Evolutionary conservation across 306 rosid species (phyloP).

Genomic region (Urtica urens): DNA sequence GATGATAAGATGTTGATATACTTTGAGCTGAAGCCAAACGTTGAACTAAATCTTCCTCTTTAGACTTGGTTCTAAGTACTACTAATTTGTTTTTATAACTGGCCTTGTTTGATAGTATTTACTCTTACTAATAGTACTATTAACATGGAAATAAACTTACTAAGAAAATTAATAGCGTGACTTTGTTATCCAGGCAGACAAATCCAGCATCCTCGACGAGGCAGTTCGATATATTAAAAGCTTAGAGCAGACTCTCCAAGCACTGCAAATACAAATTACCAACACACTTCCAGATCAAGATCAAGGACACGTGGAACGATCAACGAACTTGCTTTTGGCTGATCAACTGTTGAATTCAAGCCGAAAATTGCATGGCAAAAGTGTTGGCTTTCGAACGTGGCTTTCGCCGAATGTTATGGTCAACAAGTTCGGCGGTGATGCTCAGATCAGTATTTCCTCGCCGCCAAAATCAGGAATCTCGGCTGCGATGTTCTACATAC

Average conservation of each 20-base stretch:
- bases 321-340: slow-evolving; percentile 24
- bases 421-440: slow-evolving; percentile 35
- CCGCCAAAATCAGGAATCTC: slow-evolving; percentile 26
- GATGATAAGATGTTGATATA: too few species aligned
- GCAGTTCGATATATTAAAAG: slow-evolving; percentile 38
- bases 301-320: not conserved
- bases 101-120: too few species aligned
- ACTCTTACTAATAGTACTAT: too few species aligned
- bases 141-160: too few species aligned
- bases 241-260: slow-evolving; percentile 24
- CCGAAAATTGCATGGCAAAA: not conserved
- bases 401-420: slow-evolving; percentile 30
- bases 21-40: too few species aligned
- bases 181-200: slow-evolving; percentile 28
- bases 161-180: not conserved
- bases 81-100: too few species aligned
- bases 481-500: slow-evolving; percentile 28
- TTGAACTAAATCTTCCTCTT: too few species aligned
- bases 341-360: slow-evolving; percentile 12
- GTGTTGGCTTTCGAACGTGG: slow-evolving; percentile 38
- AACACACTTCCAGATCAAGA: not conserved
- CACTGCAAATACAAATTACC: slow-evolving; percentile 23
- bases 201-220: slow-evolving; percentile 45
- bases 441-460: slow-evolving; percentile 41
- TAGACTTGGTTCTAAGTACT: too few species aligned